phyloP scores from a whole-genome alignment of 129 eudicot species.

The Kitagawia praeruptora region DNA sequence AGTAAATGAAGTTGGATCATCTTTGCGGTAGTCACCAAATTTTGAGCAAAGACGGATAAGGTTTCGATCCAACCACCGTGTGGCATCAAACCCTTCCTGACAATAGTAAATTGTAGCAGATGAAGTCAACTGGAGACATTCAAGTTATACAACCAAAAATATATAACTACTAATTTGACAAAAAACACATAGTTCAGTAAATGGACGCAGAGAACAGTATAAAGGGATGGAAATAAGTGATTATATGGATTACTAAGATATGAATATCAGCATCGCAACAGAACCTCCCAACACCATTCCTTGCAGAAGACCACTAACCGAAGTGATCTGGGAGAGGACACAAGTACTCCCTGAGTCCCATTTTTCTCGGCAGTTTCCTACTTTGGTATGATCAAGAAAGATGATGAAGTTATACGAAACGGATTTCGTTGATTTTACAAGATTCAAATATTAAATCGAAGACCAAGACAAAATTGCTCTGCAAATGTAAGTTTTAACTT shows the following conservation, averaged over 20 bases:
- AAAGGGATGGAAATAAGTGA: background rate
- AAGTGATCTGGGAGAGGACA: background rate
- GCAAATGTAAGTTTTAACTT: background rate
- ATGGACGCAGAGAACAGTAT: background rate
- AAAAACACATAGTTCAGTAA: background rate
- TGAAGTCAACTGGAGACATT: background rate
- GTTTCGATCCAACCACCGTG: conserved; percentile 93
- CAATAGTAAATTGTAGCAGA: background rate
- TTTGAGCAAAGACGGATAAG: conserved; percentile 87
- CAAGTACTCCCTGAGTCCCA: background rate
- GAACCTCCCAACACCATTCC: background rate
- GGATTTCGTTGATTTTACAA: background rate
- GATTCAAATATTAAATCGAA: too few relatives aligned
- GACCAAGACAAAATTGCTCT: background rate
- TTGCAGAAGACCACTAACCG: background rate
- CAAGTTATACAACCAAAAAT: background rate
- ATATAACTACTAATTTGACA: background rate
- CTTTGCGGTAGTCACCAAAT: conserved; percentile 92
- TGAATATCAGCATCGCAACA: too few relatives aligned
- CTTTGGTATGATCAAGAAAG: background rate
- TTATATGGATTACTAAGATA: background rate
- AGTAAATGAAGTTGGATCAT: conserved; percentile 84
- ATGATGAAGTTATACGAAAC: background rate
- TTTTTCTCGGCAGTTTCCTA: background rate
- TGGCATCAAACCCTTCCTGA: conserved; percentile 95